phyloP scores from a whole-genome alignment of 2,329 filamentous ascomycete genomes.

The Trichophyton verrucosum region DNA sequence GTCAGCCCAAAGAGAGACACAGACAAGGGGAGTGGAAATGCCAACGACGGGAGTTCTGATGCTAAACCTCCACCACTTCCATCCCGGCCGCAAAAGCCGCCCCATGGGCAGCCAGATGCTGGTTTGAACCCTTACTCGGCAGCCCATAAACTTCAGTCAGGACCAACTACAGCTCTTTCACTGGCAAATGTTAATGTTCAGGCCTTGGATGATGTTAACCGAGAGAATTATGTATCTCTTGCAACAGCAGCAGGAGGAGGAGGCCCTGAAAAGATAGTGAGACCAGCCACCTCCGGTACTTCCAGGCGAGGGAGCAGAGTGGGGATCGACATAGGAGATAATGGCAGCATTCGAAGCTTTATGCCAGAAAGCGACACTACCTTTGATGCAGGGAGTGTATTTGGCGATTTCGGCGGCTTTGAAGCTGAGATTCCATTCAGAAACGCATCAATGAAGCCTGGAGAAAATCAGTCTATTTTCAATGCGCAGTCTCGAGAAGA shows the following conservation, averaged over 20 bases:
- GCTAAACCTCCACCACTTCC: conserved; percentile 7
- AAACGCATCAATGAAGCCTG: conserved; percentile 16
- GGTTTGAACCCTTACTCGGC: conserved; percentile 28
- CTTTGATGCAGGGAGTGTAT: conserved; percentile 68
- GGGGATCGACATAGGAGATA: conserved; percentile 41
- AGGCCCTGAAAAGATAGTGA: conserved; percentile 11
- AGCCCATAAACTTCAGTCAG: conserved; percentile 38
- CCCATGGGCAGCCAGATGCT: conserved; percentile 19
- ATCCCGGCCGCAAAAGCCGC: not conserved
- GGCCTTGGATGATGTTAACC: conserved; percentile 56
- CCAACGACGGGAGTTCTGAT: not conserved
- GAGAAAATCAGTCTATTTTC: not conserved
- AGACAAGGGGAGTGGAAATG: not conserved
- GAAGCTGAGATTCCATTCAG: conserved; percentile 17
- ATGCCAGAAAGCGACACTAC: conserved; percentile 44
- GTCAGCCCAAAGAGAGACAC: not conserved
- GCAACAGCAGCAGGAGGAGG: conserved; percentile 14
- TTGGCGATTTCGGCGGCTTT: conserved; percentile 54
- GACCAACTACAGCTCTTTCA: conserved; percentile 74
- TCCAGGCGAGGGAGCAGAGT: conserved; percentile 34
- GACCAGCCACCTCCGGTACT: conserved; percentile 20
- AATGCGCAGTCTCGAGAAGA: conserved; percentile 22
- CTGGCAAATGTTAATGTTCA: conserved; percentile 68
- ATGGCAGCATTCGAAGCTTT: conserved; percentile 39
- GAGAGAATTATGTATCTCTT: conserved; percentile 48